These are phyloP conservation scores for Monosporozyma aquatica DNA, from an alignment of 805 yeast genomes.

Conservation along the genomic window DNA sequence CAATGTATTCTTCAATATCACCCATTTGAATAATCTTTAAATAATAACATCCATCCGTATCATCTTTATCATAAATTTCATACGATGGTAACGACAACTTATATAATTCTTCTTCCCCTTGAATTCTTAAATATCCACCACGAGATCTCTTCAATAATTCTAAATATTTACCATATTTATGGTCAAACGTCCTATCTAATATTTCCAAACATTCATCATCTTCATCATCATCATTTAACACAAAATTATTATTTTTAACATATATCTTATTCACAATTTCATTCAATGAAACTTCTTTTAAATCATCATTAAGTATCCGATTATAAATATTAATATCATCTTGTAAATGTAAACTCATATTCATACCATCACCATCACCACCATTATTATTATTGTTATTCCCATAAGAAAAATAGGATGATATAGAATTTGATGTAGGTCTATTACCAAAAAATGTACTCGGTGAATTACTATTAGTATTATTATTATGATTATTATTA, in stretches of 20 bases:
- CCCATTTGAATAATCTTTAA: slow-evolving; percentile 30
- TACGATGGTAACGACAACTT: slow-evolving; percentile 11
- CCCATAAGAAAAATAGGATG: slow-evolving; percentile 16
- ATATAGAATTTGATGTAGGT: slow-evolving; percentile 19
- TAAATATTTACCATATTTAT: slow-evolving; percentile 17
- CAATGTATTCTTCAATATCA: slow-evolving; percentile 32
- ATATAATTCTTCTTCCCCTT: slow-evolving; percentile 22
- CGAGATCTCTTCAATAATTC: slow-evolving; percentile 20
- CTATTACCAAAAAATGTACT: slow-evolving; percentile 6
- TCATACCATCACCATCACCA: background rate
- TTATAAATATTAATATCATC: slow-evolving; percentile 25
- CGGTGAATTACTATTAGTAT: background rate
- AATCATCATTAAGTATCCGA: slow-evolving; percentile 14
- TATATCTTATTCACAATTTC: background rate
- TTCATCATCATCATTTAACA: background rate
- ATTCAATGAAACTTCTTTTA: background rate
- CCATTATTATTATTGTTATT: background rate
- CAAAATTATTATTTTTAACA: too few relatives aligned
- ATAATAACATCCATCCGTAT: slow-evolving; percentile 13
- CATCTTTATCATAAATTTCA: slow-evolving; percentile 16
- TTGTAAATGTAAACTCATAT: background rate
- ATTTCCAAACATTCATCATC: background rate
- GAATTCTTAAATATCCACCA: slow-evolving; percentile 31
- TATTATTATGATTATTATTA: too few relatives aligned
- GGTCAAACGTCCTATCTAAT: too few relatives aligned